Percentiles rank a stretch among this genome's conserved stretches.
These are phyloP conservation scores for Monilinia vaccinii-corymbosi DNA, from an alignment of 2,329 filamentous ascomycete species.

Conservation along the genomic window DNA sequence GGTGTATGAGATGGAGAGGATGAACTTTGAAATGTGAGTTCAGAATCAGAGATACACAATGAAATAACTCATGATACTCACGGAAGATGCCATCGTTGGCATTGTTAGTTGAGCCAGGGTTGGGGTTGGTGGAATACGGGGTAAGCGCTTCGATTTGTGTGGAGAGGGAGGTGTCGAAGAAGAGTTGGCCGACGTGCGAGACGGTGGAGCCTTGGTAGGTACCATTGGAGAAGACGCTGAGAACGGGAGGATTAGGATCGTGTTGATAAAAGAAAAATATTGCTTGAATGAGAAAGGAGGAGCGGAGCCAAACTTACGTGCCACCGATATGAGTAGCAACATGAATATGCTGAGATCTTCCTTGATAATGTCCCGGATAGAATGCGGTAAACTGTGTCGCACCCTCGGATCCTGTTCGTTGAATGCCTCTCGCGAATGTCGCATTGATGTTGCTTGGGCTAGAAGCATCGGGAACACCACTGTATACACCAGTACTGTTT, in stretches of 20 bases:
- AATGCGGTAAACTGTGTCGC: slow-evolving; percentile 35
- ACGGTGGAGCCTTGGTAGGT: slow-evolving; percentile 42
- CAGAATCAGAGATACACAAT: too few relatives aligned
- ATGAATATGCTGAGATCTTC: slow-evolving; percentile 41
- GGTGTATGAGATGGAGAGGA: not conserved
- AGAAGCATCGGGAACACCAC: slow-evolving; percentile 34
- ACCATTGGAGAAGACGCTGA: slow-evolving; percentile 31
- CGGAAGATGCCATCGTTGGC: slow-evolving; percentile 32
- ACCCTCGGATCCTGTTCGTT: slow-evolving; percentile 34
- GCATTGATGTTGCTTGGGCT: slow-evolving; percentile 33
- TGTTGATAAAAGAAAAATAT: not conserved
- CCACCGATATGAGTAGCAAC: slow-evolving; percentile 37
- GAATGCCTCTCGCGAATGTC: slow-evolving; percentile 36
- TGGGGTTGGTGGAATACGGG: slow-evolving; percentile 40
- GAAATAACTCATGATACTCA: not conserved
- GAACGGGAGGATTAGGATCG: not conserved
- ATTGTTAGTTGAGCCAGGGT: slow-evolving; percentile 38
- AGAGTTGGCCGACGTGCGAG: slow-evolving; percentile 55
- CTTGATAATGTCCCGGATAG: slow-evolving; percentile 38
- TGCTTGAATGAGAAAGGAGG: not conserved
- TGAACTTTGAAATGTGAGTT: not conserved
- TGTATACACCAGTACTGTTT: slow-evolving; percentile 41
- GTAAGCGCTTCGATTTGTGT: slow-evolving; percentile 37
- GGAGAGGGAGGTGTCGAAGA: slow-evolving; percentile 53
- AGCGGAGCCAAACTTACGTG: slow-evolving; percentile 12